Evolutionary conservation across 2,329 filamentous ascomycete species (phyloP), one percentile per base, ranked within the genome.

Genomic region (Epichloe glyceriae): DNA sequence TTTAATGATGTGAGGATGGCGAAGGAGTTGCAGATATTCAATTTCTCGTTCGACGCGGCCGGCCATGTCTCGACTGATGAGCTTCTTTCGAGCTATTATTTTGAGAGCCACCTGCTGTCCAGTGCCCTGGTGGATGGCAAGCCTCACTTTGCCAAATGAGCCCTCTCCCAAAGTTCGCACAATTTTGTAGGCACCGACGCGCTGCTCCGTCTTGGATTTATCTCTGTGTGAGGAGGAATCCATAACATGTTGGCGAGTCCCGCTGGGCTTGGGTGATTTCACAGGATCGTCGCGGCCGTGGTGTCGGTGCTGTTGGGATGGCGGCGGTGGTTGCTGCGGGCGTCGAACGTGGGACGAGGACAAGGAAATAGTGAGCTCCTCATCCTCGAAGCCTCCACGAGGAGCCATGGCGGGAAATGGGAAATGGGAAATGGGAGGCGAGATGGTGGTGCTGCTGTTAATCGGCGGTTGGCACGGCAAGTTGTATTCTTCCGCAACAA

Each of bases 1-100:
- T 71, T 98, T 98, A 74, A 98, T 98, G 66, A 98, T 98, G 70
- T 98, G 93, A 40, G 93, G 93, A 68, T 98, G 93, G 54, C 93
- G 83, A 54, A 98, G 76, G 54, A 98, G 74, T 71, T 98, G 93
- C 56, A 98, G 78, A 65, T 98, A 98, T 67, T 96, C 90, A 60
- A 98, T 98, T 74, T 98, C 93, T 59, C 93, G 82, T 73, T 98
- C 93, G 56, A 98, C 94, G 54, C 93, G 82, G 54, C 93, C 93
- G 49, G 94, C 90, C 93, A 98, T 97, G 69, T 98, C 93, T 62
- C 91, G 79, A 59, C 90, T 97, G 60, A 96, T 88, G 62, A 98
- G 79, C 73, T 96, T 95, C 73, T 93, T 93, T 58, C 93, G 81
- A 41, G 89, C 87, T 63, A 98, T 98, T 64, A 97, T 96, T 76